Evolutionary conservation across 192 early-diverging fungal species (phyloP), one percentile per base, ranked within the genome.

Genomic region (Backusella sp.): DNA sequence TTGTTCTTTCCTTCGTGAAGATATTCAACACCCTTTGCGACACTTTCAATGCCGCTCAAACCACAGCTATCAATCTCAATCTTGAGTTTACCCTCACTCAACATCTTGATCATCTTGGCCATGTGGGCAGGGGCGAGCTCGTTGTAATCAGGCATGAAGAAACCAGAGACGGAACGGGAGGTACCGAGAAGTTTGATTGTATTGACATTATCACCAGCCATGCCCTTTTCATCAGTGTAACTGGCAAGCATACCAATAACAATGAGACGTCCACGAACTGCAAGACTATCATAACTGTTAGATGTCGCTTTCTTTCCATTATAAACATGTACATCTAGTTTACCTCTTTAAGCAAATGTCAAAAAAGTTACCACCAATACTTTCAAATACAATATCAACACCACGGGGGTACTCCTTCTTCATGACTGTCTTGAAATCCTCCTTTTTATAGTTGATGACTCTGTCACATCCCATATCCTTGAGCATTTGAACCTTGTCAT

Each of bases 361-460:
- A 39, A 90, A 82, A 77, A 84, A 87, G 42, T 88, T 70, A 8
- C 89, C 89, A 41, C 89, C 89, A 19, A 90, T 85, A 21, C 73
- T 78, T 74, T 90, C 89, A 83, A 84, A 90, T 1, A 90, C 84
- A 65, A 90, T 84, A 72, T 90, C 86, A 28, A 89, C 77, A 15
- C 89, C 89, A 30, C 76, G 75, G 39, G 85, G 86, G 70, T 87
- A 89, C 80, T 89, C 87, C 37, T 83, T 85, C 72, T 81, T 82
- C 68, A 90, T 67, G 2, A 89, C 89, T 35, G 73, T 56, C 6
- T 71, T 72, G 30, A 89, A 68, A 66, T 87, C 77, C 68, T 90
- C 87, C 26, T 78, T 88, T 75, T 86, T 86, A 81, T 90, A 90
- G 70, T 90, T 89, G 81, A 90, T 83, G 12, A 86, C 84, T 14